Evolutionary conservation across 805 yeast genomes (phyloP), one percentile per base, ranked within the genome.

Genomic region (Zygotorulaspora danielsina): DNA sequence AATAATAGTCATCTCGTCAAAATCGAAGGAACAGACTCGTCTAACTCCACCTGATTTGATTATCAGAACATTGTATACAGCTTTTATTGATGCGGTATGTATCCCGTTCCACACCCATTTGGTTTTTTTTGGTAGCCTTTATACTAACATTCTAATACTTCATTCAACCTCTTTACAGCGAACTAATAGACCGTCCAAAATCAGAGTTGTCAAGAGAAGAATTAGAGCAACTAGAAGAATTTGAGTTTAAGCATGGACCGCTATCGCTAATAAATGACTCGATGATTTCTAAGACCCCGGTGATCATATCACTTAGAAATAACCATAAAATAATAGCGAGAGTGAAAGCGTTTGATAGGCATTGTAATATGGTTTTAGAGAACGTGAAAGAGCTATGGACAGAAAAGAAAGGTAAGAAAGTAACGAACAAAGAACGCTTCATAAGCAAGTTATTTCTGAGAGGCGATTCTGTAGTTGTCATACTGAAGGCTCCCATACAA

Each of bases 281-380:
- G 0, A 82, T 87, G 28, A 73, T 79, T 44, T 73, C 78, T 38
- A 80, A 79, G 36, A 73, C 84, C 2, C 86, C 87, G 18, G 86
- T 93, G 4, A 75, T 93, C 42, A 84, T 93, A 44, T 85, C 96
- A 15, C 76, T 95, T 44, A 75, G 99, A 56, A 93, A 93, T 61
- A 89, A 90, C 62, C 96, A 89, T 59, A 93, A 93, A 64, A 71
- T 93, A 28, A 74, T 93, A 20, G 96, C 89, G 2, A 78, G 85
- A 49, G 93, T 93, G 36, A 84, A 84, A 56, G 97, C 97, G 0
- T 93, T 88, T 62, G 99, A 93, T 61, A 79, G 96, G 57, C 99
- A 93, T 64, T 83, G 96, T 47, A 93, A 93, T 63, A 77, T 93
- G 84, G 81, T 93, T 7, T 67, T 93, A 44, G 96, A 86, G 55